phyloP scores from a whole-genome alignment of 1,284 basidiomycete species.

The Mycosarcoma mackinlayi region DNA sequence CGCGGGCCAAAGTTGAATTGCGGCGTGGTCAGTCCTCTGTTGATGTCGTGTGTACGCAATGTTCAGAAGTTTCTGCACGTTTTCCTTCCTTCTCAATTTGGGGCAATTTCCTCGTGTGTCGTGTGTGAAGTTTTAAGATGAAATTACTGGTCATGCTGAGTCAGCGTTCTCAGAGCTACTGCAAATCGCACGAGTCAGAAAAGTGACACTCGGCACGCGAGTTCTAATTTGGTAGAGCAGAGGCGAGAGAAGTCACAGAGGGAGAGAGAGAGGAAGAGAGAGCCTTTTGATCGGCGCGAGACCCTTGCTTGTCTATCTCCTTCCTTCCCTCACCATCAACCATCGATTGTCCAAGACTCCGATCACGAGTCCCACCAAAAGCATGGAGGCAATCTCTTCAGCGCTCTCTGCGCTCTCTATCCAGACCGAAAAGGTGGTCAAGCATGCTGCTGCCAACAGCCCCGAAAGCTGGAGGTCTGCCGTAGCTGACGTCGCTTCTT shows the following conservation, averaged over 20 bases:
- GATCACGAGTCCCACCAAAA: no score
- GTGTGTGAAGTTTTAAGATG: not conserved
- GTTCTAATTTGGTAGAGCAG: no score
- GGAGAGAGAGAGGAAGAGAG: no score
- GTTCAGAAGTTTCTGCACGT: not conserved
- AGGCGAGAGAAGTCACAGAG: no score
- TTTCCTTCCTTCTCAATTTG: not conserved
- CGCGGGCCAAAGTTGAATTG: slow-evolving; percentile 13
- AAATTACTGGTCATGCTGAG: slow-evolving; percentile 18
- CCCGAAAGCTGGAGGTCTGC: slow-evolving; percentile 54
- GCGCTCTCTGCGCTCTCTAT: slow-evolving; percentile 56
- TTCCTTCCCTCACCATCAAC: not conserved
- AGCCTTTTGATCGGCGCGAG: not conserved
- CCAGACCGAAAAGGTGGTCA: slow-evolving; percentile 49
- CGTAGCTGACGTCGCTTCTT: slow-evolving; percentile 41
- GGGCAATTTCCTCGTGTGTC: not conserved
- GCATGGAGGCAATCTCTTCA: slow-evolving; percentile 51
- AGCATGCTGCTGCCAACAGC: slow-evolving; percentile 54
- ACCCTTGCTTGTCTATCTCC: not conserved
- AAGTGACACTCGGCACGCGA: slow-evolving; percentile 46
- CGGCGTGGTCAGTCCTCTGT: not conserved
- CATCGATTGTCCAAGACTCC: no score
- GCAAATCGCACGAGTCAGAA: slow-evolving; percentile 26
- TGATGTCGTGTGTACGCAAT: slow-evolving; percentile 35
- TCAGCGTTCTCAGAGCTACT: slow-evolving; percentile 8